A percentile compares a stretch with the other conserved stretches of the same genome.
phyloP scores from a whole-genome alignment of 1,139 yeast species.

The Lodderomyces theae region DNA sequence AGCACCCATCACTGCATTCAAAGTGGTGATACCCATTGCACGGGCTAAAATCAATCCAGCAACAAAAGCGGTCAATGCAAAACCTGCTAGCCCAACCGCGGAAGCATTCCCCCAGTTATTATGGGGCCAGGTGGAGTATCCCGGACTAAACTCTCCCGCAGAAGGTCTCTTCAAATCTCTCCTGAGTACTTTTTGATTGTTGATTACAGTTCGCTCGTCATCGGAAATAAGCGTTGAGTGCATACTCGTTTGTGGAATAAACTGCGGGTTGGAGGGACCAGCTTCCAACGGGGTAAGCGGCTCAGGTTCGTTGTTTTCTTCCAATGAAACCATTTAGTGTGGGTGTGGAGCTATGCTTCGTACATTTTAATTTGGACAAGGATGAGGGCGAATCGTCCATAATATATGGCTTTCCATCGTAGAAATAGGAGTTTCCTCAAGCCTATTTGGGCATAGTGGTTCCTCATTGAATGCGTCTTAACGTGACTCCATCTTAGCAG shows the following conservation, averaged over 20 bases:
- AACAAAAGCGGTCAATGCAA: constrained; percentile 49
- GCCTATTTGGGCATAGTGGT: no score
- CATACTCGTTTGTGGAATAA: constrained; percentile 17
- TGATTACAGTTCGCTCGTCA: constrained; percentile 27
- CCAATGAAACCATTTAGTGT: constrained; percentile 3
- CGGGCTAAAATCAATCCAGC: constrained; percentile 41
- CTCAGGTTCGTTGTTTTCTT: constrained; percentile 1
- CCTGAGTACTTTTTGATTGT: constrained; percentile 29
- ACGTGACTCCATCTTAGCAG: no score
- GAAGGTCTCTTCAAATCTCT: constrained; percentile 26
- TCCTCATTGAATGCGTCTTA: not conserved
- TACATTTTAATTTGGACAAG: no score
- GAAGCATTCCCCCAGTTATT: constrained; percentile 54
- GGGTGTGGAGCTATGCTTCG: no score
- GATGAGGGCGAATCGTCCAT: not conserved
- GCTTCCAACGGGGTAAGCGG: constrained; percentile 3
- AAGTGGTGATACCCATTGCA: constrained; percentile 38
- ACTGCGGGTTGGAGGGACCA: constrained; percentile 1
- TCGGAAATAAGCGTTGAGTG: constrained; percentile 11
- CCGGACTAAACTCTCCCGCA: constrained; percentile 37
- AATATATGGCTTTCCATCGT: not conserved
- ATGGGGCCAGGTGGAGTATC: constrained; percentile 29
- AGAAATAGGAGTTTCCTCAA: not conserved
- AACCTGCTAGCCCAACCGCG: constrained; percentile 59
- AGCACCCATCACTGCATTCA: constrained; percentile 43